phyloP scores from a whole-genome alignment of 1,284 basidiomycete genomes.

The Phaffia rhodozyma region DNA sequence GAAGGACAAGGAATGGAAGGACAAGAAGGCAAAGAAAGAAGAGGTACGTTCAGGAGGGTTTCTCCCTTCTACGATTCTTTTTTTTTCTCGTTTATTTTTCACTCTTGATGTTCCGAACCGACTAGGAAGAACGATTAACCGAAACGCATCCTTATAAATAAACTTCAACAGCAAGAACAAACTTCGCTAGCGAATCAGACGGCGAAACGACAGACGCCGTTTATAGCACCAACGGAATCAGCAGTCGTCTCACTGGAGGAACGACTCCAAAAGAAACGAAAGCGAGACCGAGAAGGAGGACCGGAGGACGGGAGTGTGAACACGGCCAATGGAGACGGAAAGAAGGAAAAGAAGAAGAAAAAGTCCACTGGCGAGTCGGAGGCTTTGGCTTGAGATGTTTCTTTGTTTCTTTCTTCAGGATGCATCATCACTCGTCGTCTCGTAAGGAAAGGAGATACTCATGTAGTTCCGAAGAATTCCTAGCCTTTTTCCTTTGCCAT shows the following conservation, averaged over 20 bases:
- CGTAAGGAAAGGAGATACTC: no score
- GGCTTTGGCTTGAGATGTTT: no score
- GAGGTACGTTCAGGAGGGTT: conserved; percentile 11
- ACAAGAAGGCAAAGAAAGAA: conserved; percentile 28
- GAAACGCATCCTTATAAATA: no score
- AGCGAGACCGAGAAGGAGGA: conserved; percentile 38
- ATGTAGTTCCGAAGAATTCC: no score
- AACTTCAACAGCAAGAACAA: background rate
- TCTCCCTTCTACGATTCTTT: background rate
- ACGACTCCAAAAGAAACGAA: conserved; percentile 46
- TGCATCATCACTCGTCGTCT: no score
- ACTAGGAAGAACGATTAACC: background rate
- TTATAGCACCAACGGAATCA: conserved; percentile 64
- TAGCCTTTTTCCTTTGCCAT: no score
- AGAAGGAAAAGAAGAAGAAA: conserved; percentile 24
- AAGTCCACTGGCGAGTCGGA: conserved; percentile 2
- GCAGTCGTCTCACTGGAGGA: conserved; percentile 62
- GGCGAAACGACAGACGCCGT: conserved; percentile 59
- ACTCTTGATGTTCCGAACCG: no score
- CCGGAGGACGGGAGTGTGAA: conserved; percentile 19
- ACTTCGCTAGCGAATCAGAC: conserved; percentile 1
- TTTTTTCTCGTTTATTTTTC: background rate
- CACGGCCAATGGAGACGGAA: conserved; percentile 16
- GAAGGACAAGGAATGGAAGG: conserved; percentile 37
- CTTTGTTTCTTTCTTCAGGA: no score